phyloP scores from a whole-genome alignment of 345 rosid species.

The Dipteronia dyeriana region DNA sequence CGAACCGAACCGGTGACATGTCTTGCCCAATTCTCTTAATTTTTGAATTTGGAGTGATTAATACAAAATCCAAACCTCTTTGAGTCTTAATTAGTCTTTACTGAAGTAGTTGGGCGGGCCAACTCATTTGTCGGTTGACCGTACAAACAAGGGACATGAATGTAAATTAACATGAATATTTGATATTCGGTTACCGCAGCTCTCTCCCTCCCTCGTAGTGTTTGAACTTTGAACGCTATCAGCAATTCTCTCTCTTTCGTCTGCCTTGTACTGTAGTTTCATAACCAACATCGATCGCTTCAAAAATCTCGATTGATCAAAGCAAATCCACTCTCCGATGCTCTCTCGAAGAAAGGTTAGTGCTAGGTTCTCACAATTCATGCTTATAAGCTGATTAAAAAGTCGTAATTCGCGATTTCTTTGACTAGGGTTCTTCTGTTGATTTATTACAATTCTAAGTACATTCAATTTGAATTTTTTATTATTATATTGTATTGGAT shows the following conservation, averaged over 20 bases:
- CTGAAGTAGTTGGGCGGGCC: not conserved
- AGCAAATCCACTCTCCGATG: not conserved
- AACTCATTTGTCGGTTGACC: not conserved
- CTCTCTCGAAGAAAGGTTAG: constrained; percentile 3
- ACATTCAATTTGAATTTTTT: not conserved
- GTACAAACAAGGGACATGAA: not conserved
- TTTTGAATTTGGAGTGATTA: too few relatives aligned
- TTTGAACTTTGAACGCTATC: too few relatives aligned
- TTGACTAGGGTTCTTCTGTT: not conserved
- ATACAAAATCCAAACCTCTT: too few relatives aligned
- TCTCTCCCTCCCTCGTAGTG: not conserved
- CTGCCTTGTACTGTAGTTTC: not conserved
- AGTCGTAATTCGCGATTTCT: not conserved
- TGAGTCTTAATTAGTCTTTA: not conserved
- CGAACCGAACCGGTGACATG: too few relatives aligned
- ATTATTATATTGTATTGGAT: not conserved
- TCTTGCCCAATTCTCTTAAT: too few relatives aligned
- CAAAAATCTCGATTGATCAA: not conserved
- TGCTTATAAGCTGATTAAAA: not conserved
- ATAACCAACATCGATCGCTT: not conserved
- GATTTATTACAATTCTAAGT: not conserved
- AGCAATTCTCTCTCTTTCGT: not conserved
- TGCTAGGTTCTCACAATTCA: not conserved
- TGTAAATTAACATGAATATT: not conserved
- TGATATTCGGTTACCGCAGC: not conserved